phyloP scores from a whole-genome alignment of 2,329 filamentous ascomycete species.

The Bisporella sp. region DNA sequence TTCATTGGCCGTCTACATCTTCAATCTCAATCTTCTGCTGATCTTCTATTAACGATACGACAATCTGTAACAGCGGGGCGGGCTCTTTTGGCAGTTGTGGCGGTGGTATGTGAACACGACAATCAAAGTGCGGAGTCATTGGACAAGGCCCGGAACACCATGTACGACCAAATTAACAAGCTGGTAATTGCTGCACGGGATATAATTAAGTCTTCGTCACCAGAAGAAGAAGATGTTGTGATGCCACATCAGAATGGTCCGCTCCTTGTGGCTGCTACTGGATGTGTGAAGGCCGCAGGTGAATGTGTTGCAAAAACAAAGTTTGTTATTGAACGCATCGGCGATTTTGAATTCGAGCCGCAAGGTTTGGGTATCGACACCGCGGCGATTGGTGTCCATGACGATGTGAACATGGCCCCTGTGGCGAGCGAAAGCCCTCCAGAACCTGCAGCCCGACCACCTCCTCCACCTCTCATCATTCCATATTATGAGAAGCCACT shows the following conservation, averaged over 20 bases:
- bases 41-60: constrained; percentile 75
- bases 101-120: constrained; percentile 75
- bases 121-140: constrained; percentile 59
- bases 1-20: constrained; percentile 87
- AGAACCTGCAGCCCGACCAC: constrained; percentile 32
- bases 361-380: constrained; percentile 47
- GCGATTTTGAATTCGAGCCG: constrained; percentile 76
- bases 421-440: constrained; percentile 7
- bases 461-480: constrained; percentile 38
- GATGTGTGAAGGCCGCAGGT: constrained; percentile 82
- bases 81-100: constrained; percentile 70
- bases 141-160: constrained; percentile 60
- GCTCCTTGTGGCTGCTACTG: constrained; percentile 72
- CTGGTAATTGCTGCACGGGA: constrained; percentile 77
- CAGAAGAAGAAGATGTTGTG: constrained; percentile 65
- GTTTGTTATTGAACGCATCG: constrained; percentile 77
- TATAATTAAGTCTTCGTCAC: constrained; percentile 62
- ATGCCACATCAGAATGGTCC: constrained; percentile 73
- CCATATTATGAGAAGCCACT: constrained; percentile 58
- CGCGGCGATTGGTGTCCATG: constrained; percentile 30
- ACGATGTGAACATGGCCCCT: constrained; percentile 10
- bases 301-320: constrained; percentile 87
- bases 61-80: constrained; percentile 78
- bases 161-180: constrained; percentile 75
- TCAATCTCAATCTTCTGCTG: constrained; percentile 82